Conservation (phyloP, 805 yeast species). For the fission yeast (Schizosaccharomyces pombe) region DNA sequence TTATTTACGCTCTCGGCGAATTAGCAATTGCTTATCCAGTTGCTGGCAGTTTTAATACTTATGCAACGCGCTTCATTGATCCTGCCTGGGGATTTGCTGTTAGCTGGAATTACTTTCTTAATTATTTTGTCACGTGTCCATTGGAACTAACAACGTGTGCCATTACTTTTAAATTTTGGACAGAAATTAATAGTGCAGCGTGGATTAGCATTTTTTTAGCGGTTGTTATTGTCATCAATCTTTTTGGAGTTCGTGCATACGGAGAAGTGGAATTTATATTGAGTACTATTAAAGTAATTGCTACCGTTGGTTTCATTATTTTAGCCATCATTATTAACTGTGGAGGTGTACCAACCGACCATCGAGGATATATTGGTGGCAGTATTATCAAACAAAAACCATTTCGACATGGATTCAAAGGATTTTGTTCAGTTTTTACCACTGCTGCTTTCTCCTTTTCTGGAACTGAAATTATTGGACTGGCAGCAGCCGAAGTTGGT, state of each 20-base stretch:
- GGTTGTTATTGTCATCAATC: constrained; percentile 21
- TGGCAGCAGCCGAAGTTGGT: constrained; percentile 54
- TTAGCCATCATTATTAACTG: constrained; percentile 35
- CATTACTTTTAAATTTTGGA: constrained; percentile 32
- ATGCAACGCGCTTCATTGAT: constrained; percentile 38
- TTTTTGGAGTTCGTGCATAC: constrained; percentile 24
- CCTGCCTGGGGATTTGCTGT: too few species aligned
- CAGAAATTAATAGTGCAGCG: constrained; percentile 26
- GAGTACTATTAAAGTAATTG: constrained; percentile 37
- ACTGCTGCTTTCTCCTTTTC: constrained; percentile 45
- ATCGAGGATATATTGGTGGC: constrained; percentile 36
- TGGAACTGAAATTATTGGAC: constrained; percentile 54
- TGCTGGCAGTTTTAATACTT: constrained; percentile 35
- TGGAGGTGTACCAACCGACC: constrained; percentile 55
- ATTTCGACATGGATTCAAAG: constrained; percentile 31
- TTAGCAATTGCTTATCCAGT: constrained; percentile 44
- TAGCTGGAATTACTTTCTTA: constrained; percentile 39
- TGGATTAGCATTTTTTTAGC: constrained; percentile 26
- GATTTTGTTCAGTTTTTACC: constrained; percentile 38
- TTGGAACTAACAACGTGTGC: constrained; percentile 43
- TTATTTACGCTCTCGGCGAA: constrained; percentile 33
- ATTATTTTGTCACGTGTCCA: constrained; percentile 42
- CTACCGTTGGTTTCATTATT: constrained; percentile 43
- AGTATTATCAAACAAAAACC: constrained; percentile 30
- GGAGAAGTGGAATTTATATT: constrained; percentile 31